Evolutionary conservation across 768 basidiomycete species (phyloP).

Genomic region (Tulasnella sp.): DNA sequence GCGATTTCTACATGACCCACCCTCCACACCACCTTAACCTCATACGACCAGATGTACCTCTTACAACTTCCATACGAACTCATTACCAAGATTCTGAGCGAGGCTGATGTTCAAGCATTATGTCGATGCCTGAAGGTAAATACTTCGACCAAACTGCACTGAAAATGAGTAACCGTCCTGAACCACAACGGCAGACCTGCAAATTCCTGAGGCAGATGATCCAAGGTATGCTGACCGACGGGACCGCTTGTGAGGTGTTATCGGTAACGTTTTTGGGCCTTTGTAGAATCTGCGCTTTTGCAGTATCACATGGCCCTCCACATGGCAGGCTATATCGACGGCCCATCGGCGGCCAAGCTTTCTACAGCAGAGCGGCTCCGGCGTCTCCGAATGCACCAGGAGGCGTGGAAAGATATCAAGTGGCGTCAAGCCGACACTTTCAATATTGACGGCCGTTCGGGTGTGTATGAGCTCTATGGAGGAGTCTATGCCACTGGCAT

Average conservation of each 20-base stretch:
- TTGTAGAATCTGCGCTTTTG: background rate
- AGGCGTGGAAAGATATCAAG: background rate
- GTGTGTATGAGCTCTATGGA: constrained; percentile 9
- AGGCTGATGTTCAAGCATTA: background rate
- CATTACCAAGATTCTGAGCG: background rate
- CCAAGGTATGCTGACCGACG: background rate
- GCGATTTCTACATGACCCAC: too few species aligned
- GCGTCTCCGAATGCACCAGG: constrained; percentile 4
- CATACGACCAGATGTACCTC: too few species aligned
- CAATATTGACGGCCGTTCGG: background rate
- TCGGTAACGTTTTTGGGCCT: background rate
- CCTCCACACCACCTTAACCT: too few species aligned
- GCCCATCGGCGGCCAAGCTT: background rate
- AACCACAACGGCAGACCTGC: constrained; percentile 1
- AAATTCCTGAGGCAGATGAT: background rate
- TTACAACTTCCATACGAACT: constrained; percentile 9
- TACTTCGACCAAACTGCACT: background rate
- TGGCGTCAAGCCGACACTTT: constrained; percentile 2
- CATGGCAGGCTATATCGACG: constrained; percentile 2
- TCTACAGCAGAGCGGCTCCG: constrained; percentile 7
- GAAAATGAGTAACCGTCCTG: too few species aligned
- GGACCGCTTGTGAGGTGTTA: background rate
- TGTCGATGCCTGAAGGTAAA: background rate
- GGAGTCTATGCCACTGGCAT: constrained; percentile 13
- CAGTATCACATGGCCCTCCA: background rate